Evolutionary conservation across 495 filamentous ascomycete genomes (phyloP).

Genomic region (Penicillium dipodomyicola): DNA sequence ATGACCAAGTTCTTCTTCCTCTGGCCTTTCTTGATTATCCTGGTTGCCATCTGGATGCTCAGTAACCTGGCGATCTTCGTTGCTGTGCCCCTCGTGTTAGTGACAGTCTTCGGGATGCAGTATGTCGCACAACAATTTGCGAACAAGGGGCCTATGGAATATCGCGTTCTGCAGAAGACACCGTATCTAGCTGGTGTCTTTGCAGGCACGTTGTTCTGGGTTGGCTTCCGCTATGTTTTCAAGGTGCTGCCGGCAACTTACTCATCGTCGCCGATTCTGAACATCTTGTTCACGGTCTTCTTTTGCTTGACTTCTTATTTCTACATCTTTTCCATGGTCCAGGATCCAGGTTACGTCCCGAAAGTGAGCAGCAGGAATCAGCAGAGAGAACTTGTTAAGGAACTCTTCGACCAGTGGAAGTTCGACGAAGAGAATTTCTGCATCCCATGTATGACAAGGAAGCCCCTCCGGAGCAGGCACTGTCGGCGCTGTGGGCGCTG

Average conservation of each 20-base stretch:
- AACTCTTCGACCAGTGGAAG: slow-evolving; percentile 77
- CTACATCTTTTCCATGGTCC: slow-evolving; percentile 77
- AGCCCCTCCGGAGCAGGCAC: slow-evolving; percentile 90
- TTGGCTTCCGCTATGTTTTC: slow-evolving; percentile 71
- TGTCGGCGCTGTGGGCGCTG: slow-evolving; percentile 88
- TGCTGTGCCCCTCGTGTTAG: slow-evolving; percentile 65
- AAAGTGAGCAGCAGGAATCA: slow-evolving; percentile 83
- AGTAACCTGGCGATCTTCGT: slow-evolving; percentile 71
- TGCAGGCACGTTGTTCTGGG: slow-evolving; percentile 80
- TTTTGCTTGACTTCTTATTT: slow-evolving; percentile 74
- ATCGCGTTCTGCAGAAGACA: slow-evolving; percentile 84
- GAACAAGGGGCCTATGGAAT: slow-evolving; percentile 76
- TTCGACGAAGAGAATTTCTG: slow-evolving; percentile 96
- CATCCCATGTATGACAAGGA: slow-evolving; percentile 86
- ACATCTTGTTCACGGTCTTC: slow-evolving; percentile 66
- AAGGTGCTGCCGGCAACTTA: slow-evolving; percentile 71
- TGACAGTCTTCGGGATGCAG: slow-evolving; percentile 69
- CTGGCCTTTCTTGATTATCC: slow-evolving; percentile 77
- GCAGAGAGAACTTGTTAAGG: slow-evolving; percentile 82
- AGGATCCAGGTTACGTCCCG: slow-evolving; percentile 92
- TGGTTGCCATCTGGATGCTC: slow-evolving; percentile 65
- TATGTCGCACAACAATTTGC: slow-evolving; percentile 74
- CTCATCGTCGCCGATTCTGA: slow-evolving; percentile 61
- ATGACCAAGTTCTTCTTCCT: slow-evolving; percentile 88
- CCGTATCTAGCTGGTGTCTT: slow-evolving; percentile 94